Conservation (phyloP, 805 yeast species). For the Pichia manshurica region DNA sequence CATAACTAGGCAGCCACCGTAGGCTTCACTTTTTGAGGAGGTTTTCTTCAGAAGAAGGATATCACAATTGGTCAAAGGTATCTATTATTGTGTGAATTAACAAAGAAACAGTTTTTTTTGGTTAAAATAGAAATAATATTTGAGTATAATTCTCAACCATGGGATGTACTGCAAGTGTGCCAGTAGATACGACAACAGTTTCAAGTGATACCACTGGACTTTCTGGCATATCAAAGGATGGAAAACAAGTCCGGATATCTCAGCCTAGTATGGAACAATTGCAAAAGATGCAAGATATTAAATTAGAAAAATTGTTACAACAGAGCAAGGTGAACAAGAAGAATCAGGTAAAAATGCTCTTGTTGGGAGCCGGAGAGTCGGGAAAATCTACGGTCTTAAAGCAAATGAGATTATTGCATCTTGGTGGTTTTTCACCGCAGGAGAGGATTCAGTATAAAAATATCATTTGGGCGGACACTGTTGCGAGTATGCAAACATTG, state of each 20-base stretch:
- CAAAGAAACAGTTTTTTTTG: neutral
- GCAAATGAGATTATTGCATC: conserved; percentile 80
- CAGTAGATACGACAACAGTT: conserved; percentile 15
- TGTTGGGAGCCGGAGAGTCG: conserved; percentile 92
- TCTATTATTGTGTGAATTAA: too few species aligned
- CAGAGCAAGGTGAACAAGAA: conserved; percentile 47
- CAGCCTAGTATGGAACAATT: conserved; percentile 15
- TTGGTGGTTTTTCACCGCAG: conserved; percentile 73
- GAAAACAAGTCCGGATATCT: conserved; percentile 8
- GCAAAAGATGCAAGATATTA: conserved; percentile 31
- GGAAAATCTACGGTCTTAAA: conserved; percentile 92
- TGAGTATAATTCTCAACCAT: too few species aligned
- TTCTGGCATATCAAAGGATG: too few species aligned
- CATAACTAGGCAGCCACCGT: too few species aligned
- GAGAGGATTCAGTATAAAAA: conserved; percentile 78
- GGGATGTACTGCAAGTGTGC: conserved; percentile 68
- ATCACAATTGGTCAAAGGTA: too few species aligned
- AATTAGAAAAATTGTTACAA: conserved; percentile 53
- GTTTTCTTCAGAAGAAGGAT: too few species aligned
- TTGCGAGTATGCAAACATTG: conserved; percentile 74
- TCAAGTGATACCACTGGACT: neutral
- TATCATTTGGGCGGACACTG: conserved; percentile 89
- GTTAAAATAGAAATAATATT: too few species aligned
- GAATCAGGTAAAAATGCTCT: conserved; percentile 60
- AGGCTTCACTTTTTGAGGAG: too few species aligned